phyloP scores from a whole-genome alignment of 768 basidiomycete species.

The Termitomyces sp. region DNA sequence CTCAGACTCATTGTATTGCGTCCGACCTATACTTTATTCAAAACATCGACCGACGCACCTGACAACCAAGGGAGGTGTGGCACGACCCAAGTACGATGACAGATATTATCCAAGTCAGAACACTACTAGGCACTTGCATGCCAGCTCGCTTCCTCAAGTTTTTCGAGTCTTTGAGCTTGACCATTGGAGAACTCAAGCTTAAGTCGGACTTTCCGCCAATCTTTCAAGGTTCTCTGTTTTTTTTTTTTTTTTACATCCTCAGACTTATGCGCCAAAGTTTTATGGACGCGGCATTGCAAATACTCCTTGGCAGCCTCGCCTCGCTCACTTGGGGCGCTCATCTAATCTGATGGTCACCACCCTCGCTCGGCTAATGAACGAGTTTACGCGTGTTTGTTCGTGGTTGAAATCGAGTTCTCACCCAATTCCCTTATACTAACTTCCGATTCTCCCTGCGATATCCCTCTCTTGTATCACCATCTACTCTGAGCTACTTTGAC shows the following conservation, averaged over 20 bases:
- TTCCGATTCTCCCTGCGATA: constrained; percentile 10
- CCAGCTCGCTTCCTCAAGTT: neutral
- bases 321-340: neutral
- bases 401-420: constrained; percentile 17
- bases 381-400: constrained; percentile 19
- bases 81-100: no score
- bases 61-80: neutral
- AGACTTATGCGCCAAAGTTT: no score
- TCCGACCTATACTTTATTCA: no score
- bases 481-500: neutral
- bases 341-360: neutral
- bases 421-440: neutral
- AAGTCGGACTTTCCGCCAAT: no score
- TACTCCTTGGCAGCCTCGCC: neutral
- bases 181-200: no score
- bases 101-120: no score
- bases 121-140: no score
- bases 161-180: neutral
- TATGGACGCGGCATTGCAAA: no score
- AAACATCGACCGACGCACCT: neutral
- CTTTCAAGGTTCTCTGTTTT: neutral
- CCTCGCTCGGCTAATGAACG: neutral
- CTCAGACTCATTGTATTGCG: no score
- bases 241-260: no score
- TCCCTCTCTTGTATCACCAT: neutral